Base-by-base conservation (phyloP, 257 asterid genomes). In the Dorcoceras hygrometricum region DNA sequence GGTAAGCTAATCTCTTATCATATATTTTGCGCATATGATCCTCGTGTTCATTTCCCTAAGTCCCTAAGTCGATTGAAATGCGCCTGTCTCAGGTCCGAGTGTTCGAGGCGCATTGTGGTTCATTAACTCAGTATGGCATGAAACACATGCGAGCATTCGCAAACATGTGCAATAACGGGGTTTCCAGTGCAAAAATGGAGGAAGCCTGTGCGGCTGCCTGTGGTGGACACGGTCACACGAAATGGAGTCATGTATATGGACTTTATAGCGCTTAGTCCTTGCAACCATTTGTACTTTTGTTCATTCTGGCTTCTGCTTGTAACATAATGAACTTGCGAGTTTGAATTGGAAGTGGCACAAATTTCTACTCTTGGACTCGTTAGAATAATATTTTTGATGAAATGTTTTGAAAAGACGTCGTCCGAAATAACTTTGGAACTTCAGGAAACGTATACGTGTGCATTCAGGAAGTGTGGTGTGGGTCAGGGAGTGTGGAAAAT, bases 101-200 rank as follows among this genome's bases (percentile, higher is more conserved):
- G 43, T 93, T 86, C 20, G 99, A 93, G 78, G 69, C 60, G 0
- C 95, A 73, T 24, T 93, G 99, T 29, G 99, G 99, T 0, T 67
- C 81, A 0, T 32, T 93, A 70, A 87, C 86, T 0, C 95, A 88
- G 20, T 93, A 90, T 16, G 97, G 97, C 18, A 90, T 93, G 97
- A 93, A 90, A 54, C 88, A 90, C 73, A 88, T 81, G 96, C 79
- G 99, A 14, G 84, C 92, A 0, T 93, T 93, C 29, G 96, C 95
- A 3, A 93, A 90, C 59, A 86, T 88, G 10, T 93, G 99, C 82
- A 93, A 93, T 51, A 63, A 28, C 0, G 81, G 85, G 0, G 75
- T 93, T 32, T 57, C 86, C 0, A 5, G 29, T 8, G 50, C 62
- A 20, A 56, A 71, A 4, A 80, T 86, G 90, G 95, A 83, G 80